phyloP scores from a whole-genome alignment of 192 early-diverging fungal species.

The Diversispora eburnea region DNA sequence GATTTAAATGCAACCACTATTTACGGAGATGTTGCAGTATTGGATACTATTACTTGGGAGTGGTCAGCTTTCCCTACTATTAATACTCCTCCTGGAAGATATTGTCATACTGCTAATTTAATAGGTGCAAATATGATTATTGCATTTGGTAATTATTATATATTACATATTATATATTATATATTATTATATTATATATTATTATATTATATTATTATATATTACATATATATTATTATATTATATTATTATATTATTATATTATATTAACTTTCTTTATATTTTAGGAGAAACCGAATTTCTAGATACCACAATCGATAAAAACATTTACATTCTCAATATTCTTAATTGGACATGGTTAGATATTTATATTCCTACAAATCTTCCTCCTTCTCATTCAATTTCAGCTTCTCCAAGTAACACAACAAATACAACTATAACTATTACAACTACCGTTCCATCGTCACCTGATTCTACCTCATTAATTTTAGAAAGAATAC shows the following conservation, averaged over 20 bases:
- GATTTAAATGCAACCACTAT: background rate
- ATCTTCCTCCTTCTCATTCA: background rate
- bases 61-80: constrained; percentile 14
- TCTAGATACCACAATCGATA: constrained; percentile 4
- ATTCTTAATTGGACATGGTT: constrained; percentile 24
- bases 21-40: constrained; percentile 29
- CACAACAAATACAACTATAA: background rate
- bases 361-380: constrained; percentile 1
- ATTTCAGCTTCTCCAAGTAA: too few species aligned
- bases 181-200: background rate
- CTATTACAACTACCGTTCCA: background rate
- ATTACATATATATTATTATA: constrained; percentile 6
- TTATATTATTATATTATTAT: background rate
- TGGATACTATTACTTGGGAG: constrained; percentile 8
- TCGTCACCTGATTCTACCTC: too few species aligned
- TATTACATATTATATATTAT: background rate
- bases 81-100: constrained; percentile 20
- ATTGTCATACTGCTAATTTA: constrained; percentile 27
- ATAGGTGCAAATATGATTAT: constrained; percentile 29
- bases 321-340: constrained; percentile 31
- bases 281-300: background rate
- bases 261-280: background rate
- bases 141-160: constrained; percentile 16
- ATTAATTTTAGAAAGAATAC: too few species aligned
- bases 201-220: background rate